These are phyloP conservation scores for Kernera saxatilis DNA, from an alignment of 345 rosid species.

Conservation along the genomic window DNA sequence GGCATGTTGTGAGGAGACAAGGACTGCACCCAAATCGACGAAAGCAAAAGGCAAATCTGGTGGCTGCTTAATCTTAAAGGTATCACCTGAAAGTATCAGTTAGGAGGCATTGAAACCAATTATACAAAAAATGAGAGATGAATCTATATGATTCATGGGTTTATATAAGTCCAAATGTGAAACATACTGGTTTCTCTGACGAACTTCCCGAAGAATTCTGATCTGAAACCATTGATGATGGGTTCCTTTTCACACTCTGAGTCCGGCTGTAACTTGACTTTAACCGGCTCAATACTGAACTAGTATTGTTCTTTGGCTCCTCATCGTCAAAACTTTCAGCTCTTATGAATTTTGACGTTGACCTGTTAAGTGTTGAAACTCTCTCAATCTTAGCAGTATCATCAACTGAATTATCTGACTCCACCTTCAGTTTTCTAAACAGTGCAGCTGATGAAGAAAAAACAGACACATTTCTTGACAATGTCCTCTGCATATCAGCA, in stretches of 20 bases:
- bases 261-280: slow-evolving; percentile 50
- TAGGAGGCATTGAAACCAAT: not conserved
- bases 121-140: not conserved
- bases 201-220: slow-evolving; percentile 22
- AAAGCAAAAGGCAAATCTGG: slow-evolving; percentile 59
- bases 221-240: slow-evolving; percentile 22
- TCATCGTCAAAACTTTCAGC: slow-evolving; percentile 22
- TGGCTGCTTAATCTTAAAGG: slow-evolving; percentile 64
- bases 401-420: slow-evolving; percentile 33
- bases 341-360: slow-evolving; percentile 37
- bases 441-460: slow-evolving; percentile 77
- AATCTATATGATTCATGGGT: not conserved
- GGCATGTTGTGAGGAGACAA: slow-evolving; percentile 59
- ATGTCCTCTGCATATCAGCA: slow-evolving; percentile 48
- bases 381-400: slow-evolving; percentile 32
- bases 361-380: slow-evolving; percentile 38
- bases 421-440: slow-evolving; percentile 45
- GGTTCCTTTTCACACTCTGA: slow-evolving; percentile 31
- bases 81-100: slow-evolving; percentile 30
- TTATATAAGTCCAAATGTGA: not conserved
- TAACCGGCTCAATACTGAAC: slow-evolving; percentile 43
- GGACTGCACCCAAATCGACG: slow-evolving; percentile 73
- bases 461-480: slow-evolving; percentile 65
- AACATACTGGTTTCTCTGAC: slow-evolving; percentile 34
- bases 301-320: slow-evolving; percentile 29